phyloP scores from a whole-genome alignment of 2,329 filamentous ascomycete species.

The Arthrobotrys conoides region DNA sequence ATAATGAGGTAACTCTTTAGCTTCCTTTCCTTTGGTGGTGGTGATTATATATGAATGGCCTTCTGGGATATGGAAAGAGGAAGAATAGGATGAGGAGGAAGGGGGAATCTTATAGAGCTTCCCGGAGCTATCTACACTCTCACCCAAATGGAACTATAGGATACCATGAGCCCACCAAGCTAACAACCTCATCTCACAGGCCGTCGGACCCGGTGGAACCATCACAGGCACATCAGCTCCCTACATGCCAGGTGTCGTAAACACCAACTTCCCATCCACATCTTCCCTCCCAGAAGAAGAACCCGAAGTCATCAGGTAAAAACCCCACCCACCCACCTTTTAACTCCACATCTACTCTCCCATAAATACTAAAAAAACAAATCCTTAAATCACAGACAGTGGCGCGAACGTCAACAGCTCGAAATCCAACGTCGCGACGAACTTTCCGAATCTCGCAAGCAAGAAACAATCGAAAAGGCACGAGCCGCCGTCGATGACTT shows the following conservation, averaged over 20 bases:
- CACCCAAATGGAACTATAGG: not conserved
- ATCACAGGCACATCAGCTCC: slow-evolving; percentile 80
- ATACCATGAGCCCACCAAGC: not conserved
- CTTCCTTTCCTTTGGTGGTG: not conserved
- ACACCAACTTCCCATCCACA: slow-evolving; percentile 67
- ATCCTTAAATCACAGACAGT: slow-evolving; percentile 74
- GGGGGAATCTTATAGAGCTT: not conserved
- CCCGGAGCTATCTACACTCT: not conserved
- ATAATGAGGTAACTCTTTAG: slow-evolving; percentile 63
- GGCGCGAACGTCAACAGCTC: slow-evolving; percentile 90
- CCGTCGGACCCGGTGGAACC: slow-evolving; percentile 80
- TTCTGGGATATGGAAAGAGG: not conserved
- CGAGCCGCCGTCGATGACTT: slow-evolving; percentile 98
- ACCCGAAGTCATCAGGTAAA: slow-evolving; percentile 83
- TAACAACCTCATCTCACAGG: slow-evolving; percentile 68
- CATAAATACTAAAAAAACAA: not conserved
- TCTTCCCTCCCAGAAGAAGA: slow-evolving; percentile 80
- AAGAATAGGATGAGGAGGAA: not conserved
- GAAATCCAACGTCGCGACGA: slow-evolving; percentile 86
- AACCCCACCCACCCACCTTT: not conserved
- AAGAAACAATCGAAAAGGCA: slow-evolving; percentile 87
- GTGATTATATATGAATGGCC: too few species aligned
- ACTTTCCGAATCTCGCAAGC: slow-evolving; percentile 84
- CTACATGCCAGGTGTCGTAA: slow-evolving; percentile 71
- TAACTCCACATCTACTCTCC: not conserved